Evolutionary conservation across 108 stramenopile species (phyloP).

Genomic region (Chaetoceros muelleri): DNA sequence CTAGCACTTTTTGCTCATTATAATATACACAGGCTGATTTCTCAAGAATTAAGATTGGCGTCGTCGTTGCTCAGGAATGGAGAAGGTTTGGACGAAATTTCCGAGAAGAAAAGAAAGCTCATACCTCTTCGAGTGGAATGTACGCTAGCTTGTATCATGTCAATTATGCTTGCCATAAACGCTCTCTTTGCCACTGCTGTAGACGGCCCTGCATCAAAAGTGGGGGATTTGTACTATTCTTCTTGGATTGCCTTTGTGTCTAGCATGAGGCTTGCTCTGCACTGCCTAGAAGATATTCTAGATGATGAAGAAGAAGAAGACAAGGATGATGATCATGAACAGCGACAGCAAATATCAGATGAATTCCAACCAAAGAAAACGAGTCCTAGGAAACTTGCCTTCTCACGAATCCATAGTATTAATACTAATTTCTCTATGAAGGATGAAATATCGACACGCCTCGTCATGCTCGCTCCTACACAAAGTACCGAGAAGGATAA

Average conservation of each 20-base stretch:
- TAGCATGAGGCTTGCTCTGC: constrained; percentile 25
- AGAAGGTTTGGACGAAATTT: neutral
- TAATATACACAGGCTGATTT: neutral
- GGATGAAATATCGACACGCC: neutral
- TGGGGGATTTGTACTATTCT: constrained; percentile 43
- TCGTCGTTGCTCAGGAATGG: neutral
- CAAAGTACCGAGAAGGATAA: neutral
- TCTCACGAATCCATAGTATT: neutral
- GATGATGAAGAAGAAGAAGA: constrained; percentile 12
- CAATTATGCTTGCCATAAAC: constrained; percentile 17
- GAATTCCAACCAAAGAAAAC: neutral
- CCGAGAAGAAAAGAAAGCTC: neutral
- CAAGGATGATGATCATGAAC: neutral
- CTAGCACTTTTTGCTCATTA: neutral
- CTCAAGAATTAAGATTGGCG: neutral
- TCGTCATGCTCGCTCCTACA: neutral
- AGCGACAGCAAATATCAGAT: too few species aligned
- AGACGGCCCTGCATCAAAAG: constrained; percentile 34
- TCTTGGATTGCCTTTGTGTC: constrained; percentile 29
- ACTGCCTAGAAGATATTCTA: constrained; percentile 39
- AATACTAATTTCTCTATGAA: neutral
- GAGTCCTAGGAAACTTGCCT: neutral
- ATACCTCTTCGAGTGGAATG: neutral
- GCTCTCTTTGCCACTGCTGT: constrained; percentile 33
- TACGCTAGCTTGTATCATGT: neutral